These are phyloP conservation scores for Ophiostoma ulmi DNA, from an alignment of 2,329 filamentous ascomycete genomes.

Conservation along the genomic window DNA sequence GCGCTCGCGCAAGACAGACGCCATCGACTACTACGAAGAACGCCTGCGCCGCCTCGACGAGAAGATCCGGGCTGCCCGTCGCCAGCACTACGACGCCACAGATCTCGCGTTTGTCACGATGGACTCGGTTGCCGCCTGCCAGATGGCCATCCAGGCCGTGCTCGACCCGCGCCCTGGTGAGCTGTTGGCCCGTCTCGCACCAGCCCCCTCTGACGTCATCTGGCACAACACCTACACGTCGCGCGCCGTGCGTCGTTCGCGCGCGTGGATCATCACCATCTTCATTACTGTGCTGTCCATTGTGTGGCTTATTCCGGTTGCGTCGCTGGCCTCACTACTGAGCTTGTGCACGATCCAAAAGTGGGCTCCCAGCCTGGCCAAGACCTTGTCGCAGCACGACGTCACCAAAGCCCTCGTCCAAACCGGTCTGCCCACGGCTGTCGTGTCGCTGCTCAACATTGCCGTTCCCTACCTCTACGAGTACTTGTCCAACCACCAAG, in stretches of 20 bases:
- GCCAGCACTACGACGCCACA: constrained; percentile 69
- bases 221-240: constrained; percentile 91
- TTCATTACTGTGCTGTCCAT: constrained; percentile 79
- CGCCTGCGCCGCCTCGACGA: constrained; percentile 74
- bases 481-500: constrained; percentile 83
- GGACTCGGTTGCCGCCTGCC: constrained; percentile 85
- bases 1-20: constrained; percentile 70
- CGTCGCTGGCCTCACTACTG: constrained; percentile 70
- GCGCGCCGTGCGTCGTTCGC: constrained; percentile 64
- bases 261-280: constrained; percentile 77
- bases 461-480: constrained; percentile 92
- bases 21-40: constrained; percentile 91
- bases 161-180: constrained; percentile 85
- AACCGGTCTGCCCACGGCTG: constrained; percentile 79
- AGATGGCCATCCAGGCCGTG: constrained; percentile 94
- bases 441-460: constrained; percentile 81
- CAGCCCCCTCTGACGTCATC: constrained; percentile 85
- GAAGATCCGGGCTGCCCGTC: constrained; percentile 62
- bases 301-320: constrained; percentile 80
- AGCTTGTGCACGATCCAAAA: constrained; percentile 75
- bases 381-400: constrained; percentile 61
- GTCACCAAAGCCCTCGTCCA: constrained; percentile 72
- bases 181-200: constrained; percentile 78
- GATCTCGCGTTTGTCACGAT: constrained; percentile 94
- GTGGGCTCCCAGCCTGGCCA: constrained; percentile 64